Evolutionary conservation across 768 basidiomycete species (phyloP).

Genomic region (Sutorius australiensis): DNA sequence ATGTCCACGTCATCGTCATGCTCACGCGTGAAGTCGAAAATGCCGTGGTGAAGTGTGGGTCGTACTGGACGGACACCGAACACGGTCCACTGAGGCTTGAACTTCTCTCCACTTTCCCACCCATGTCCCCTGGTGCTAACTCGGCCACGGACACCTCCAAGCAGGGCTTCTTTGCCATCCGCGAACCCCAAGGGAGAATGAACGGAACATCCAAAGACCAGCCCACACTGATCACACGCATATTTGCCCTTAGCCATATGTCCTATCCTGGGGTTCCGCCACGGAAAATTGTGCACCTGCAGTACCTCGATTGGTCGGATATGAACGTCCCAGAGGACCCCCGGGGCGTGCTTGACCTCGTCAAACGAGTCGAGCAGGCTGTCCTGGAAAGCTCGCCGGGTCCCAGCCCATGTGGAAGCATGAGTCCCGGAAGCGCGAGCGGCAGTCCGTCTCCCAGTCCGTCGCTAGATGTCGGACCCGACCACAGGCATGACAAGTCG

Average conservation of each 20-base stretch:
- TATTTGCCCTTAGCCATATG: slow-evolving; percentile 65
- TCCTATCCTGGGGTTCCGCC: slow-evolving; percentile 56
- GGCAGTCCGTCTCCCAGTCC: slow-evolving; percentile 15
- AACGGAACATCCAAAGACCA: slow-evolving; percentile 12
- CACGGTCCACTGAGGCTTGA: slow-evolving; percentile 73
- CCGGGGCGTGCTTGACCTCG: slow-evolving; percentile 65
- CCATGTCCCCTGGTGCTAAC: slow-evolving; percentile 13
- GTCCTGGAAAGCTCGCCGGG: slow-evolving; percentile 28
- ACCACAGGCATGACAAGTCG: slow-evolving; percentile 1
- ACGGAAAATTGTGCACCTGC: slow-evolving; percentile 78
- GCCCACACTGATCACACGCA: slow-evolving; percentile 46
- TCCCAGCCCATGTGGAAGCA: slow-evolving; percentile 26
- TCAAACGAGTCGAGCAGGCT: slow-evolving; percentile 57
- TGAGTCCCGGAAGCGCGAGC: slow-evolving; percentile 19
- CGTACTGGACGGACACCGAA: slow-evolving; percentile 72
- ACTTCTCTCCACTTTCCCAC: slow-evolving; percentile 44
- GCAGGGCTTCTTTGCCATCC: slow-evolving; percentile 37
- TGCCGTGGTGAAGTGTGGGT: slow-evolving; percentile 83
- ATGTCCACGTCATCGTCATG: slow-evolving; percentile 95
- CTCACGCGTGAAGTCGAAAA: slow-evolving; percentile 90
- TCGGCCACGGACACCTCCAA: slow-evolving; percentile 29
- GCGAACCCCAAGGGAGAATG: slow-evolving; percentile 16
- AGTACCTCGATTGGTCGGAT: slow-evolving; percentile 95
- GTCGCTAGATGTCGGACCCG: slow-evolving; percentile 15
- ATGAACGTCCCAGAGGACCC: slow-evolving; percentile 92